These are phyloP conservation scores for Colletotrichum navitas DNA, from an alignment of 2,329 filamentous ascomycete species.

Conservation along the genomic window DNA sequence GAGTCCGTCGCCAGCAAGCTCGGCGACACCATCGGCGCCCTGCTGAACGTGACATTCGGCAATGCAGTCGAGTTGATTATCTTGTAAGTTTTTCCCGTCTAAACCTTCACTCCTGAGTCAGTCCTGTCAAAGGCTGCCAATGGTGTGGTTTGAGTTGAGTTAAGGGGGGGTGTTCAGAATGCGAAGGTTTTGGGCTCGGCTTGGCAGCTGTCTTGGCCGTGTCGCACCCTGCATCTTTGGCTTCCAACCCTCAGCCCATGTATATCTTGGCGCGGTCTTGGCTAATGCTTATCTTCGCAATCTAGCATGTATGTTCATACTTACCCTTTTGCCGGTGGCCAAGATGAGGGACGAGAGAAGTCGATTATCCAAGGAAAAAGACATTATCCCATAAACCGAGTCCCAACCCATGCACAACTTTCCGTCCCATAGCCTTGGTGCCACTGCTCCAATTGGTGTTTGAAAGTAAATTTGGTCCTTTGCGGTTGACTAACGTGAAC, in stretches of 20 bases:
- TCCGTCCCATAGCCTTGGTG: conserved; percentile 28
- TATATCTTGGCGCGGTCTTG: conserved; percentile 36
- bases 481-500: conserved; percentile 49
- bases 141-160: conserved; percentile 21
- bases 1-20: conserved; percentile 80
- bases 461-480: conserved; percentile 38
- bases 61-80: conserved; percentile 86
- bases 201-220: conserved; percentile 34
- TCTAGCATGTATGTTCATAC: conserved; percentile 65
- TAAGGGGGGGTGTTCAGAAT: background rate
- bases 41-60: conserved; percentile 83
- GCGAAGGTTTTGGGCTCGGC: conserved; percentile 14
- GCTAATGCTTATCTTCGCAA: conserved; percentile 35
- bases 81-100: conserved; percentile 64
- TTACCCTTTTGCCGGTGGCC: conserved; percentile 53
- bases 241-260: conserved; percentile 10
- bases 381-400: conserved; percentile 64
- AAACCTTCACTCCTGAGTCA: background rate
- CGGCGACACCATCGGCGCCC: conserved; percentile 78
- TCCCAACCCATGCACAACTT: conserved; percentile 52
- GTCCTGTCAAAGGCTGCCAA: background rate
- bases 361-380: conserved; percentile 50
- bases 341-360: conserved; percentile 38
- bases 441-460: conserved; percentile 42
- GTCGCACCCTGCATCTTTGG: conserved; percentile 36